A percentile compares a stretch with the other conserved stretches of the same genome.
phyloP scores from a whole-genome alignment of 2,329 filamentous ascomycete species.

The Botrytis aclada region DNA sequence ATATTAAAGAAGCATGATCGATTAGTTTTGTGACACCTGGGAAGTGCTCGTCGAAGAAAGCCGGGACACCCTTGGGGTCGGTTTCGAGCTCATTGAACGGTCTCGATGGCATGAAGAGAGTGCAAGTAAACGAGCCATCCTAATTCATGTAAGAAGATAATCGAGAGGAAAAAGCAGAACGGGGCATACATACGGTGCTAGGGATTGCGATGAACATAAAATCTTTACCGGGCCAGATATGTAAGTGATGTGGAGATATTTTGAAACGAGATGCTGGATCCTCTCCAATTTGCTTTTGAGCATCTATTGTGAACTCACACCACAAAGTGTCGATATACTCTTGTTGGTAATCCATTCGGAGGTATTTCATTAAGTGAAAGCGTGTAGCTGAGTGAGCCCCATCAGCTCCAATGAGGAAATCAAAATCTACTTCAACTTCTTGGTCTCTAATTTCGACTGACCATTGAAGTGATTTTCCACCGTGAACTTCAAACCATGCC shows the following conservation, averaged over 20 bases:
- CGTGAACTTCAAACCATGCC: slow-evolving; percentile 78
- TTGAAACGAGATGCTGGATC: slow-evolving; percentile 54
- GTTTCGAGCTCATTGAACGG: slow-evolving; percentile 68
- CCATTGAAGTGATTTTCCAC: slow-evolving; percentile 36
- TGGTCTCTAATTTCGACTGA: slow-evolving; percentile 32
- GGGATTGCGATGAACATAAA: slow-evolving; percentile 99
- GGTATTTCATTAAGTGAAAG: slow-evolving; percentile 94
- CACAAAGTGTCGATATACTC: slow-evolving; percentile 95
- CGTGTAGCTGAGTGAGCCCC: slow-evolving; percentile 89
- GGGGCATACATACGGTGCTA: slow-evolving; percentile 39
- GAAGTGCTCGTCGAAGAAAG: slow-evolving; percentile 81
- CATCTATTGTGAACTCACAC: slow-evolving; percentile 84
- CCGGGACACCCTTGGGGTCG: slow-evolving; percentile 55
- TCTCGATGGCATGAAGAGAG: slow-evolving; percentile 76
- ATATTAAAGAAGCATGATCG: slow-evolving; percentile 60
- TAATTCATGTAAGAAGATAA: slow-evolving; percentile 42
- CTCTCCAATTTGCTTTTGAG: slow-evolving; percentile 25
- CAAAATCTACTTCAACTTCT: slow-evolving; percentile 83
- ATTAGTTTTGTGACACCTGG: slow-evolving; percentile 79
- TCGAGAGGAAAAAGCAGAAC: neutral
- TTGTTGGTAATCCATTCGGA: slow-evolving; percentile 86
- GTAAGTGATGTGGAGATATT: slow-evolving; percentile 88
- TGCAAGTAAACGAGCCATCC: slow-evolving; percentile 92
- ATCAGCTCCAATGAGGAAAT: slow-evolving; percentile 91
- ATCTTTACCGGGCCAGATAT: slow-evolving; percentile 92